Evolutionary conservation across 73 alveolate genomes (phyloP).

Genomic region (Breviolum minutum): DNA sequence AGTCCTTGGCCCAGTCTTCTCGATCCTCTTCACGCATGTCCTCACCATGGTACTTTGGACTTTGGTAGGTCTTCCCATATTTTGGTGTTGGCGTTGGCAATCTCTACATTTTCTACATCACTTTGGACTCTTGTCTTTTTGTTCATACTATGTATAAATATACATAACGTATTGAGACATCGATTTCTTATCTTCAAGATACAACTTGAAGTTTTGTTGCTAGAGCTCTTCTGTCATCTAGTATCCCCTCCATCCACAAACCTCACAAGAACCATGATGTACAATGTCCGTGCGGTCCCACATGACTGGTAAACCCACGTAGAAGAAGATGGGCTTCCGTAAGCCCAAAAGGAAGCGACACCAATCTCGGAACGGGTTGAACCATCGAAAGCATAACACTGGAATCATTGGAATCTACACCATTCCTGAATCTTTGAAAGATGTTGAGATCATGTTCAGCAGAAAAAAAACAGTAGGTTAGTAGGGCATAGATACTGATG

Average conservation of each 20-base stretch:
- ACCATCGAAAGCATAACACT: background rate
- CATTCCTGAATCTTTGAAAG: background rate
- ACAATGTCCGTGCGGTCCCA: background rate
- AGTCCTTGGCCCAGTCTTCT: constrained; percentile 52
- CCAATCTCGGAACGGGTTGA: background rate
- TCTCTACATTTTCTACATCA: background rate
- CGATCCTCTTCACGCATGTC: constrained; percentile 65
- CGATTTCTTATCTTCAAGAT: too few species aligned
- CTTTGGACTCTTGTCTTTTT: background rate
- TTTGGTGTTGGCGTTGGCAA: background rate
- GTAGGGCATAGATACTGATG: too few species aligned
- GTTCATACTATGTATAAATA: too few species aligned
- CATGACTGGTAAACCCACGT: constrained; percentile 75
- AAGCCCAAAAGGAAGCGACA: constrained; percentile 61
- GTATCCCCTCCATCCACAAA: too few species aligned
- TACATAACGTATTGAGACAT: too few species aligned
- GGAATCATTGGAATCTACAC: background rate
- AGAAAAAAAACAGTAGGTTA: too few species aligned
- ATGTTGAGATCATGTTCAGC: too few species aligned
- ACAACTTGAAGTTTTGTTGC: too few species aligned
- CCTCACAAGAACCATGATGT: background rate
- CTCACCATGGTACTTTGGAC: background rate
- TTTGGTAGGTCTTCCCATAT: background rate
- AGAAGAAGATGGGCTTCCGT: constrained; percentile 52
- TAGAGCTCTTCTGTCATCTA: too few species aligned